Conservation (phyloP, 768 basidiomycete genomes). For the Hysterangium stoloniferum region DNA sequence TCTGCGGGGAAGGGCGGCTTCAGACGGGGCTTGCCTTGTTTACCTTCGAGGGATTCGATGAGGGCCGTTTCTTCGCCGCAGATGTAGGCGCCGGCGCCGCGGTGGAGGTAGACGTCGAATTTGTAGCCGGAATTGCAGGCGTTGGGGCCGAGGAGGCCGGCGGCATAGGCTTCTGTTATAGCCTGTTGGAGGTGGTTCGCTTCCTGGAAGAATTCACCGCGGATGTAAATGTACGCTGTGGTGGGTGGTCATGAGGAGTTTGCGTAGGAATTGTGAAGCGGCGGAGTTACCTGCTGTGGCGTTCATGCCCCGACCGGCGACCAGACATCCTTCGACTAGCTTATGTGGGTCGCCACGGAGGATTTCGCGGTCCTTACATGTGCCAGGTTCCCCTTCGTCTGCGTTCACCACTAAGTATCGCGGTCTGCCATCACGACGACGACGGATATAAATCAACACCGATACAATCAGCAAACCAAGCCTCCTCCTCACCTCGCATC, state of each 20-base stretch:
- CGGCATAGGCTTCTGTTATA: conserved; percentile 89
- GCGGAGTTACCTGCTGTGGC: conserved; percentile 68
- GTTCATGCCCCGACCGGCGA: conserved; percentile 96
- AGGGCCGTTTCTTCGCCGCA: conserved; percentile 98
- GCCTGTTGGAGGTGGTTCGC: conserved; percentile 91
- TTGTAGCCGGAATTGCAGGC: conserved; percentile 87
- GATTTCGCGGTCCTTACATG: conserved; percentile 98
- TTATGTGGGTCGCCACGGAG: conserved; percentile 98
- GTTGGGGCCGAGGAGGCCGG: conserved; percentile 81
- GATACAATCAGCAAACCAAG: no score
- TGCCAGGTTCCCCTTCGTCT: conserved; percentile 97
- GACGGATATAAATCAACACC: background rate
- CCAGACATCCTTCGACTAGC: conserved; percentile 93
- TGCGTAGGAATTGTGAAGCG: background rate
- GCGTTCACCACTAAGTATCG: conserved; percentile 97
- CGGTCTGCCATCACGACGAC: conserved; percentile 41
- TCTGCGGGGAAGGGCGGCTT: conserved; percentile 99
- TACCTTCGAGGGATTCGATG: conserved; percentile 95
- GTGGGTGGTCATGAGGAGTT: conserved; percentile 11
- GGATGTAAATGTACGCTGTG: conserved; percentile 96
- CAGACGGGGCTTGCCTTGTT: conserved; percentile 94
- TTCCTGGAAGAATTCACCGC: conserved; percentile 96
- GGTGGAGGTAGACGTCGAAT: conserved; percentile 99
- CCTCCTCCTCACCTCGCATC: conserved; percentile 57
- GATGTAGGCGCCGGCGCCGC: conserved; percentile 96